A percentile compares a stretch with the other conserved stretches of the same genome.
Evolutionary conservation across 306 rosid species (phyloP).

Genomic region (Ziziphus jujuba): DNA sequence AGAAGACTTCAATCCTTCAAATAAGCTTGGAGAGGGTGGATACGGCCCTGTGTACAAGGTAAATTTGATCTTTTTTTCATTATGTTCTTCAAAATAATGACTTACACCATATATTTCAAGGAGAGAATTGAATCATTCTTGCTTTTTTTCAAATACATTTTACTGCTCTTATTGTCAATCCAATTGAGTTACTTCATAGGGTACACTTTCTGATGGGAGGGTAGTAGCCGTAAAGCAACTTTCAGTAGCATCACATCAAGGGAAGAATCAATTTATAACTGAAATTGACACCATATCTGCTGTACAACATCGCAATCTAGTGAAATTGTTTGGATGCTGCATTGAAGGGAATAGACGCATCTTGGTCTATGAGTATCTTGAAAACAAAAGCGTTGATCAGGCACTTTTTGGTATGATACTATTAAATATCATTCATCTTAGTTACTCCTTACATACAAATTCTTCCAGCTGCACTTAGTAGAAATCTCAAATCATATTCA

Average conservation of each 20-base stretch:
- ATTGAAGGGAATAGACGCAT: constrained; percentile 25
- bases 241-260: too few species aligned
- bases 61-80: neutral
- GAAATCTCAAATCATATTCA: too few species aligned
- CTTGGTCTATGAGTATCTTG: constrained; percentile 38
- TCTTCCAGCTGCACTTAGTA: neutral
- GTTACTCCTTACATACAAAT: neutral
- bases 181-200: constrained; percentile 18
- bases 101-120: too few species aligned
- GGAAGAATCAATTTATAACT: too few species aligned
- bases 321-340: constrained; percentile 38
- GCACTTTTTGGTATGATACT: constrained; percentile 31
- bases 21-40: constrained; percentile 39
- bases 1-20: constrained; percentile 25
- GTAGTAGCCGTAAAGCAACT: too few species aligned
- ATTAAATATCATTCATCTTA: neutral
- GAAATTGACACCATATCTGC: constrained; percentile 36
- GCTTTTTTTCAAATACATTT: neutral
- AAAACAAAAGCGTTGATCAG: constrained; percentile 35
- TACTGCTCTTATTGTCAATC: neutral
- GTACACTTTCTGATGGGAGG: too few species aligned
- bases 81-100: neutral
- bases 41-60: too few species aligned
- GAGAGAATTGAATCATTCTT: neutral
- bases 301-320: constrained; percentile 32